Base-by-base conservation (phyloP, 2,329 filamentous ascomycete species). In the Nemania sp. region DNA sequence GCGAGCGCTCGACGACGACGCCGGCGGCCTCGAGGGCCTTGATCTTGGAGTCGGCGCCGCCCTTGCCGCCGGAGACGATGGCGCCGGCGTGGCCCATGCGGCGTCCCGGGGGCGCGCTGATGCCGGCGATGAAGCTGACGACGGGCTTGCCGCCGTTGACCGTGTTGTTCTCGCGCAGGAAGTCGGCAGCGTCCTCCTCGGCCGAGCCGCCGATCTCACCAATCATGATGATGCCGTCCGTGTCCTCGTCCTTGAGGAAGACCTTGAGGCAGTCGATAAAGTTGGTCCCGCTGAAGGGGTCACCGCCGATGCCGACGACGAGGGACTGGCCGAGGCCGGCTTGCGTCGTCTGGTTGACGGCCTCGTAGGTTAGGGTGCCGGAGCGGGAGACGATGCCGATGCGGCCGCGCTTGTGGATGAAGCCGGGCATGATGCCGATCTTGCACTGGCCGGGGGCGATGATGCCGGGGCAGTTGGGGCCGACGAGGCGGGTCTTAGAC, bases 171-270 rank as follows among this genome's bases (percentile, higher is more conserved):
- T 87, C 83, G 83, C 90, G 92, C 76, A 98, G 82, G 85, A 96
- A 99, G 73, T 98, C 95, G 73, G 95, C 94, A 40, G 95, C 95
- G 73, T 99, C 95, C 83, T 99, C 95, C 83, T 99, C 95, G 62
- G 95, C 95, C 63, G 90, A 91, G 66, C 95, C 95, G 80, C 95
- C 95, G 76, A 99, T 98, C 83, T 98, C 95, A 76, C 95, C 95
- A 77, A 99, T 98, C 95, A 99, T 97, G 83, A 99, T 97, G 81
- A 99, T 97, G 76, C 95, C 95, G 76, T 99, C 95, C 40, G 95
- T 99, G 82, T 97, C 92, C 77, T 90, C 85, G 78, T 99, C 95
- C 78, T 96, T 84, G 72, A 97, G 87, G 87, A 99, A 99, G 76
- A 98, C 92, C 76, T 91, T 90, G 72, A 99, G 85, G 85, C 94